Evolutionary conservation across 257 asterid species (phyloP).

Genomic region (Solanum chmielewskii): DNA sequence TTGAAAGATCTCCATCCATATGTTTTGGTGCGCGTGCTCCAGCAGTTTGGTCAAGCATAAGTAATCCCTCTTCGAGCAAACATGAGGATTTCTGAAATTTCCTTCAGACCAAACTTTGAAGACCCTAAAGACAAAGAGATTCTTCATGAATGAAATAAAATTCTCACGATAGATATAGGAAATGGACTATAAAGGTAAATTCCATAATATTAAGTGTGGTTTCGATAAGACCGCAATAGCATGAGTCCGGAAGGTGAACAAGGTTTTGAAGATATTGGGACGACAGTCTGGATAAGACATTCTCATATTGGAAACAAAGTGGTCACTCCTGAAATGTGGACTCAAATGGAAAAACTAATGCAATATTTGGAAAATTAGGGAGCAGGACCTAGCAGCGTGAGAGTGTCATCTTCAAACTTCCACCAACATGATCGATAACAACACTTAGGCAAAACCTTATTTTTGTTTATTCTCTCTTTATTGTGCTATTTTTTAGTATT

Average conservation of each 20-base stretch:
- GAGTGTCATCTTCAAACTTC: neutral
- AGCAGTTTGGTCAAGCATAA: neutral
- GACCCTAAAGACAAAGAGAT: neutral
- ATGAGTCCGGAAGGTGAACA: neutral
- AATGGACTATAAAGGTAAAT: neutral
- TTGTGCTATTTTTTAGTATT: too few relatives aligned
- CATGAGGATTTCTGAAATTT: too few relatives aligned
- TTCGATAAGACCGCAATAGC: neutral
- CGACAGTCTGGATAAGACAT: rapidly evolving
- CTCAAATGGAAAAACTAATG: neutral
- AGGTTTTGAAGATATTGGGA: neutral
- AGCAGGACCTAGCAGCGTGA: neutral
- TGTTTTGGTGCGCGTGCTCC: neutral
- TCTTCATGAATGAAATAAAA: neutral
- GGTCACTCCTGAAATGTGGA: neutral
- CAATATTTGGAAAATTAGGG: neutral
- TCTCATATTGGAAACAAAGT: too few relatives aligned
- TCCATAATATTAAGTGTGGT: neutral
- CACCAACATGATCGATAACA: neutral
- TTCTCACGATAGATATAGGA: neutral
- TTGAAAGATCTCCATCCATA: neutral
- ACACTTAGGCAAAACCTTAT: too few relatives aligned
- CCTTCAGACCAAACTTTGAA: neutral
- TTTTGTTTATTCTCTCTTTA: too few relatives aligned
- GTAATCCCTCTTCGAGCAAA: neutral